These are phyloP conservation scores for Penicillium longicatenatum DNA, from an alignment of 495 filamentous ascomycete species.

Conservation along the genomic window DNA sequence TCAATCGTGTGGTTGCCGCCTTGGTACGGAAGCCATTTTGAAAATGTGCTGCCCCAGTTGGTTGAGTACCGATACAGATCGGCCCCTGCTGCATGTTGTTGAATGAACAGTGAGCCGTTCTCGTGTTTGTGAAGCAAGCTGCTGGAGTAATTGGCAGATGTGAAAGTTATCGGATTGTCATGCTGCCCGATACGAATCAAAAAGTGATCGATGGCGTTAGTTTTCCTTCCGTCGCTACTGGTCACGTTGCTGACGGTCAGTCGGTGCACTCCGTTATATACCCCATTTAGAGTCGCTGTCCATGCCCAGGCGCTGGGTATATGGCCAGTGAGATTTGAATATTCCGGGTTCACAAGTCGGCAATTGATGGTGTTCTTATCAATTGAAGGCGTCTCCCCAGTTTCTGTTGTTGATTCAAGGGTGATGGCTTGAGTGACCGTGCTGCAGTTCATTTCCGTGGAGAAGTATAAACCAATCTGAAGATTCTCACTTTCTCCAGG, in stretches of 20 bases:
- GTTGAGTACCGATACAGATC: constrained; percentile 65
- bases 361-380: constrained; percentile 48
- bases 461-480: constrained; percentile 59
- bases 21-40: constrained; percentile 59
- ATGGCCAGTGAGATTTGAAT: constrained; percentile 43
- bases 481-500: constrained; percentile 49
- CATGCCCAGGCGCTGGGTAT: constrained; percentile 58
- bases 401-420: constrained; percentile 56
- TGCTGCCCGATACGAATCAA: constrained; percentile 56
- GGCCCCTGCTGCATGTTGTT: constrained; percentile 64
- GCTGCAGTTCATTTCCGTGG: constrained; percentile 63
- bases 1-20: constrained; percentile 49
- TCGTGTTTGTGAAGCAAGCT: constrained; percentile 46
- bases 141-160: constrained; percentile 59
- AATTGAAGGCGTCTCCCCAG: constrained; percentile 40
- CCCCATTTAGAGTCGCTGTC: constrained; percentile 54
- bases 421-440: constrained; percentile 51
- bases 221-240: constrained; percentile 30
- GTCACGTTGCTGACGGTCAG: constrained; percentile 61
- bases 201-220: constrained; percentile 58
- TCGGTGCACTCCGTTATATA: constrained; percentile 66
- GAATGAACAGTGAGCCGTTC: constrained; percentile 48
- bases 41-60: constrained; percentile 63
- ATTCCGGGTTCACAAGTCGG: constrained; percentile 27
- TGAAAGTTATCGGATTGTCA: constrained; percentile 63